A percentile compares a stretch with the other conserved stretches of the same genome.
Conservation (phyloP, 164 flowering plant genomes). For the Annona cherimola region DNA sequence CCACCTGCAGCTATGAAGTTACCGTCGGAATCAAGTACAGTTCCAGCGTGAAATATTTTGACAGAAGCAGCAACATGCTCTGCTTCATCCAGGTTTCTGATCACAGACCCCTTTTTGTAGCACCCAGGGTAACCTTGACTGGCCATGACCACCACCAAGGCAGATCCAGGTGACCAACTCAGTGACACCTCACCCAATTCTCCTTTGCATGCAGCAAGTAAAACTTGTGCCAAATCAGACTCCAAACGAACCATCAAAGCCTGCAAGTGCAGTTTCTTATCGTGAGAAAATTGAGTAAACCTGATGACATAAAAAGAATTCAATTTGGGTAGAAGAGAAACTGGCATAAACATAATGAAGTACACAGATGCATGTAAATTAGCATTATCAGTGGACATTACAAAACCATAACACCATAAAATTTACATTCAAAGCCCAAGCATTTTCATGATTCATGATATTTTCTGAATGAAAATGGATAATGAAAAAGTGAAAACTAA, state of each 20-base stretch:
- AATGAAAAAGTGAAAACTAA: no score
- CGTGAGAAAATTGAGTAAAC: not conserved
- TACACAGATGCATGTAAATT: no score
- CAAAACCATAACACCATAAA: no score
- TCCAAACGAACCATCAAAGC: conserved; percentile 89
- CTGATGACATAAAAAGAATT: no score
- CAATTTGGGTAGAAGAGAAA: no score
- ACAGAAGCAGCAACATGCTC: conserved; percentile 29
- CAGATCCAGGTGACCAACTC: conserved; percentile 84
- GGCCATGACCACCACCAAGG: conserved; percentile 98
- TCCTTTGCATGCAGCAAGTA: conserved; percentile 86
- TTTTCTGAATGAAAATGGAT: not conserved
- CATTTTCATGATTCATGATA: not conserved
- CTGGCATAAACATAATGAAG: no score
- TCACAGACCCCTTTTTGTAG: conserved; percentile 65
- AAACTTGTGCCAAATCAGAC: conserved; percentile 81
- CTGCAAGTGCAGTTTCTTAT: conserved; percentile 26
- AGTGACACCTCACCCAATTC: conserved; percentile 52
- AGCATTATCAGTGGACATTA: no score
- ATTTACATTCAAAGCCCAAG: no score
- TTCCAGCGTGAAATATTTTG: conserved; percentile 61
- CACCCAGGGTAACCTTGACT: conserved; percentile 87
- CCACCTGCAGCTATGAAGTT: conserved; percentile 74
- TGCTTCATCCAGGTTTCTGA: conserved; percentile 44
- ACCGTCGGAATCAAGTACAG: conserved; percentile 46